Percentiles rank a stretch among this genome's conserved stretches.
Evolutionary conservation across 768 basidiomycete genomes (phyloP).

Genomic region (Mycena vitilis): DNA sequence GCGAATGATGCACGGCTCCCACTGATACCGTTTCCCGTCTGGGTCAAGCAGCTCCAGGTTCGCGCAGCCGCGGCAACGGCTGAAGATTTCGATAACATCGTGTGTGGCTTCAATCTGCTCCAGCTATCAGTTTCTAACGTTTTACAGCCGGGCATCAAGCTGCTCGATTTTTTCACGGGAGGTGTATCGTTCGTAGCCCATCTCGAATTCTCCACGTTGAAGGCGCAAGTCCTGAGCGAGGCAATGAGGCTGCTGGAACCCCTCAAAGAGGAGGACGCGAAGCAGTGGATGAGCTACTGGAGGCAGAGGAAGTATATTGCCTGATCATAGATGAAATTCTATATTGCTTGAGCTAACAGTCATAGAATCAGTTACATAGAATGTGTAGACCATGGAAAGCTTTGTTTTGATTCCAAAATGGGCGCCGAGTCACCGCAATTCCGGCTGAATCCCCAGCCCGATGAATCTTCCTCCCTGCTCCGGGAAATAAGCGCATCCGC

Average conservation of each 20-base stretch:
- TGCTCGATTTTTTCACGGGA: conserved; percentile 19
- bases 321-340: background rate
- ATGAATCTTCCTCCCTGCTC: too few relatives aligned
- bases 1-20: conserved; percentile 36
- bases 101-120: conserved; percentile 36
- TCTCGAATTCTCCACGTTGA: conserved; percentile 7
- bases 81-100: conserved; percentile 45
- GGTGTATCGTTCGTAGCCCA: background rate
- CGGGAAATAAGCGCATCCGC: too few relatives aligned
- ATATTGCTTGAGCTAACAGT: too few relatives aligned
- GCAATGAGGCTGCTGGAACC: conserved; percentile 6
- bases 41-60: conserved; percentile 45
- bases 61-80: conserved; percentile 36
- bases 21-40: conserved; percentile 42
- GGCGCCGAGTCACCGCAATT: too few relatives aligned
- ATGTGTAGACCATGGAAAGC: too few relatives aligned
- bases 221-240: conserved; percentile 12
- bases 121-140: background rate
- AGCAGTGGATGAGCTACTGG: conserved; percentile 25
- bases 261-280: conserved; percentile 2
- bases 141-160: conserved; percentile 17
- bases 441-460: too few relatives aligned
- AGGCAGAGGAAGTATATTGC: conserved; percentile 6
- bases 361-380: too few relatives aligned
- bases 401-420: too few relatives aligned